Conservation (phyloP, 2,329 filamentous ascomycete genomes). For the Geoglossum cookeanum region DNA sequence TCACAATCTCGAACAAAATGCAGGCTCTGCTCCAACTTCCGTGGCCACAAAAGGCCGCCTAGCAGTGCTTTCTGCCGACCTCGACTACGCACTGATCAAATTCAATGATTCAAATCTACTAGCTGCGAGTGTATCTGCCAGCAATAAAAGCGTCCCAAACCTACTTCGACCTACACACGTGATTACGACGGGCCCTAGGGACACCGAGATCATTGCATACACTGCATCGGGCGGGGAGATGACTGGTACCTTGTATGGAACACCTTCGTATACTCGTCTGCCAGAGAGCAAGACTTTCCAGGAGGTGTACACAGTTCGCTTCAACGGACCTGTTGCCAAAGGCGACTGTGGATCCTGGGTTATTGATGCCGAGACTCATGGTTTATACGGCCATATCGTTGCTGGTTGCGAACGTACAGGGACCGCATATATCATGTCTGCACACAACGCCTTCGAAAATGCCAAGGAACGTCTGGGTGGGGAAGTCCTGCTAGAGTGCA, state of each 20-base stretch:
- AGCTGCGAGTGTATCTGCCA: neutral
- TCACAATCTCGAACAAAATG: neutral
- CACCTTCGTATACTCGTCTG: conserved; percentile 6
- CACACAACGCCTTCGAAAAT: conserved; percentile 8
- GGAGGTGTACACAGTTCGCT: conserved; percentile 7
- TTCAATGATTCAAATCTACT: neutral
- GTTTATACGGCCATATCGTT: conserved; percentile 11
- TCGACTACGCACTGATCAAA: neutral
- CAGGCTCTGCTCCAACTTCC: neutral
- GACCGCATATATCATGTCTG: conserved; percentile 9
- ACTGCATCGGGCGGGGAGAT: neutral
- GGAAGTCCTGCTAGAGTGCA: neutral
- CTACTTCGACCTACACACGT: neutral
- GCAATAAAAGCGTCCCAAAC: no score
- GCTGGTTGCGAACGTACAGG: conserved; percentile 7
- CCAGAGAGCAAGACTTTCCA: conserved; percentile 5
- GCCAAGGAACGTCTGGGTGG: conserved; percentile 1
- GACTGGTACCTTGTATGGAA: conserved; percentile 2
- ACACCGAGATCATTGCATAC: neutral
- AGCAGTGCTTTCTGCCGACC: neutral
- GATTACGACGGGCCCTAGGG: neutral
- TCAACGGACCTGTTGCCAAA: conserved; percentile 4
- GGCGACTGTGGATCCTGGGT: conserved; percentile 12
- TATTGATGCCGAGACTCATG: conserved; percentile 1
- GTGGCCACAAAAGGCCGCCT: neutral